phyloP scores from a whole-genome alignment of 352 stramenopile species.

The Globisporangium cystogenes region DNA sequence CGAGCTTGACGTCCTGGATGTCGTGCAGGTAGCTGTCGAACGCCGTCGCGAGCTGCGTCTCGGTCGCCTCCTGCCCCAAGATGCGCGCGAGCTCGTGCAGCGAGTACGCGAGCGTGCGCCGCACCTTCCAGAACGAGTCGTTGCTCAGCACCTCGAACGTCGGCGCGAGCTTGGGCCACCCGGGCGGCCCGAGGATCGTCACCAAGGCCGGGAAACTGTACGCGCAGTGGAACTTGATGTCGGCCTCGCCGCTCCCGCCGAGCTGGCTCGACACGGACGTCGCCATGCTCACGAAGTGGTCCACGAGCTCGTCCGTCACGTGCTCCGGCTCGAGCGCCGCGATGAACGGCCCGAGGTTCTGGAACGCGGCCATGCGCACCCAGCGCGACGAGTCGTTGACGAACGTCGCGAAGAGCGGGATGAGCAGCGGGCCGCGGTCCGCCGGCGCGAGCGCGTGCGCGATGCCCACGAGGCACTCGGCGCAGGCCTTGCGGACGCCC shows the following conservation, averaged over 20 bases:
- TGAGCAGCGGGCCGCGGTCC: slow-evolving; percentile 73
- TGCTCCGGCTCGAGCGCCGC: slow-evolving; percentile 82
- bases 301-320: slow-evolving; percentile 72
- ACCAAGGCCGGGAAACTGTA: slow-evolving; percentile 90
- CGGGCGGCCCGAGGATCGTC: slow-evolving; percentile 54
- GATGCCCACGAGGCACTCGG: slow-evolving; percentile 88
- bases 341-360: slow-evolving; percentile 79
- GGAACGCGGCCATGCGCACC: slow-evolving; percentile 93
- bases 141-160: slow-evolving; percentile 79
- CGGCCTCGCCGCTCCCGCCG: slow-evolving; percentile 68
- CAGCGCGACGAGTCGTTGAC: slow-evolving; percentile 89
- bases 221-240: slow-evolving; percentile 91
- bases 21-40: slow-evolving; percentile 86
- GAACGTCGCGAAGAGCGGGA: slow-evolving; percentile 88
- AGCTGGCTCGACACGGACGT: slow-evolving; percentile 48
- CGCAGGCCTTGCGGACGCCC: slow-evolving; percentile 90
- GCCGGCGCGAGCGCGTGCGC: slow-evolving; percentile 71
- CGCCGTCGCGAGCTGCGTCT: slow-evolving; percentile 68
- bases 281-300: slow-evolving; percentile 84
- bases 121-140: slow-evolving; percentile 87
- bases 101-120: slow-evolving; percentile 90
- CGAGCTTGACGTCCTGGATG: slow-evolving; percentile 74
- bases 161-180: slow-evolving; percentile 75
- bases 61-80: slow-evolving; percentile 72
- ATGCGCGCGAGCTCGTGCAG: slow-evolving; percentile 87